Base-by-base conservation (phyloP, 768 basidiomycete genomes). In the Russula compacta region DNA sequence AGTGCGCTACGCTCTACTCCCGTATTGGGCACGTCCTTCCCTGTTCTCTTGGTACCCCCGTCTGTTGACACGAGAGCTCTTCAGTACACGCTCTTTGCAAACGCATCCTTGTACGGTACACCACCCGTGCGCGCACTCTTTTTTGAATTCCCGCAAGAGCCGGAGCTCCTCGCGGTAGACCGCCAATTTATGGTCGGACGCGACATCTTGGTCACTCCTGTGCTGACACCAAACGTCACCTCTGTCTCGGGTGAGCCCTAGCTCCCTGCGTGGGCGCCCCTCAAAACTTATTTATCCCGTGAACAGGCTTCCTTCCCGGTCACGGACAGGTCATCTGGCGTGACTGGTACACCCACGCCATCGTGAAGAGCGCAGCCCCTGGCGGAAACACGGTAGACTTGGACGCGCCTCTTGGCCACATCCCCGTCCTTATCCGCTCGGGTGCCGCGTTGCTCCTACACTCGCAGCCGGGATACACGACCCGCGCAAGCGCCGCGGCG, bases 101-200 rank as follows among this genome's bases (percentile, higher is more conserved):
- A 87, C 58, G 77, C 86, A 5, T 87, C 86, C 6, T 74, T 73
- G 4, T 68, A 69, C 39, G 88, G 87, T 2, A 83, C 86, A 4
- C 89, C 89, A 4, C 85, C 85, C 11, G 73, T 92, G 42, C 82
- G 83, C 40, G 84, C 90, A 6, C 76, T 91, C 36, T 89, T 88
- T 78, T 90, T 80, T 67, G 85, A 90, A 69, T 91, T 89, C 75
- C 85, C 86, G 0, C 73, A 85, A 44, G 83, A 89, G 63, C 79
- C 83, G 0, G 83, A 85, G 61, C 70, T 85, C 2, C 84, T 85
- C 60, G 73, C 71, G 32, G 72, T 87, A 11, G 84, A 87, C 66
- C 71, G 75, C 24, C 90, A 92, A 70, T 92, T 87, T 76, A 67
- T 92, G 66, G 71, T 92, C 43, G 89, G 90, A 14, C 60, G 77